phyloP scores from a whole-genome alignment of 352 stramenopile genomes.

The Globisporangium radiosum region DNA sequence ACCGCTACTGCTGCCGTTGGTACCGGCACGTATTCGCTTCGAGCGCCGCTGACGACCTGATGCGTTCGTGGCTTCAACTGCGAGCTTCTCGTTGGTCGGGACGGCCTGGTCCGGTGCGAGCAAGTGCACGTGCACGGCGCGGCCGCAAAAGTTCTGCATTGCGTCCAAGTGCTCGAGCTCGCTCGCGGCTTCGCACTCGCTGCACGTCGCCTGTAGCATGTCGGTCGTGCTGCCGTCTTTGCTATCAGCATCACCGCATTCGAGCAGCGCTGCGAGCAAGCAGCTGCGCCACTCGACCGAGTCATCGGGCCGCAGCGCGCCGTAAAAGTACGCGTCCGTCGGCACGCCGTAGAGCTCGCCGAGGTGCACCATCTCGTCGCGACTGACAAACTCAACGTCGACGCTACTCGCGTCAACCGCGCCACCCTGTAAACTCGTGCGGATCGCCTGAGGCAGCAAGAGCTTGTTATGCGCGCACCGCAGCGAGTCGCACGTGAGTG shows the following conservation, averaged over 20 bases:
- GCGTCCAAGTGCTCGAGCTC: slow-evolving; percentile 35
- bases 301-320: slow-evolving; percentile 19
- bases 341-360: slow-evolving; percentile 49
- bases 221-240: slow-evolving; percentile 9
- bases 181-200: slow-evolving; percentile 38
- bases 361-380: slow-evolving; percentile 56
- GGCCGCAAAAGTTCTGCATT: slow-evolving; percentile 59
- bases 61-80: slow-evolving; percentile 22
- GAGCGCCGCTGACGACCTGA: slow-evolving; percentile 48
- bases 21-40: slow-evolving; percentile 44
- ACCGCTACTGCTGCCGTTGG: slow-evolving; percentile 19
- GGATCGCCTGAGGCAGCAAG: slow-evolving; percentile 37
- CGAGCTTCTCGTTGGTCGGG: slow-evolving; percentile 34
- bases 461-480: slow-evolving; percentile 53
- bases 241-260: neutral
- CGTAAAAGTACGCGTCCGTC: slow-evolving; percentile 44
- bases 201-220: slow-evolving; percentile 23
- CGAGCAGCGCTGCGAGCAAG: slow-evolving; percentile 28
- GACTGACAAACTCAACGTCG: slow-evolving; percentile 50
- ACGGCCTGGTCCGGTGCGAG: slow-evolving; percentile 49
- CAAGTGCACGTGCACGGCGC: slow-evolving; percentile 54
- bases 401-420: slow-evolving; percentile 35
- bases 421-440: slow-evolving; percentile 32
- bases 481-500: slow-evolving; percentile 26
- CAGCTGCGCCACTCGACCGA: slow-evolving; percentile 40